Conservation (phyloP, 2,329 filamentous ascomycete genomes). For the Venturia pyrina region DNA sequence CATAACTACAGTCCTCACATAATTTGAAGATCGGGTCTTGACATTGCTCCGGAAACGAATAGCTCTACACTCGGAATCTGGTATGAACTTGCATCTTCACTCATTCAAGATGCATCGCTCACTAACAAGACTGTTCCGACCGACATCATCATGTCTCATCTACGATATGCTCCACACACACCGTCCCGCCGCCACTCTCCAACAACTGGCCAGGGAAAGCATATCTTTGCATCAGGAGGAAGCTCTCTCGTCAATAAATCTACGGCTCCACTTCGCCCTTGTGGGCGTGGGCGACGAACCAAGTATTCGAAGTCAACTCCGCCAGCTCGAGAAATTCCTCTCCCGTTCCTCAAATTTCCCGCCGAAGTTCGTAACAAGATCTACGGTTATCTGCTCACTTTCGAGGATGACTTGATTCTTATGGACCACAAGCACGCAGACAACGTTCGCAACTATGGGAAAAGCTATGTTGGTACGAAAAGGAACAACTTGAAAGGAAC, state of each 20-base stretch:
- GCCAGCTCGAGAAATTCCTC: not conserved
- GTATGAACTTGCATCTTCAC: not conserved
- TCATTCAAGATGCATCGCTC: not conserved
- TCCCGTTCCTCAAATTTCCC: conserved; percentile 15
- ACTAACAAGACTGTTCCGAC: not conserved
- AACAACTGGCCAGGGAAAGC: not conserved
- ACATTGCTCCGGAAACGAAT: not conserved
- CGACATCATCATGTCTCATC: not conserved
- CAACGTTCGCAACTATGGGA: not conserved
- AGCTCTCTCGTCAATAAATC: not conserved
- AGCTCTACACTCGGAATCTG: not conserved
- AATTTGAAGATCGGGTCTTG: not conserved
- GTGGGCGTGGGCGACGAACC: not conserved
- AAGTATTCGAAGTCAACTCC: not conserved
- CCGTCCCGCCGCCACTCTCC: not conserved
- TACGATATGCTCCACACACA: not conserved
- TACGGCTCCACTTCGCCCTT: not conserved
- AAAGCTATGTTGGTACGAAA: not conserved
- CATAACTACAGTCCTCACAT: not conserved
- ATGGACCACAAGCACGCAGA: not conserved
- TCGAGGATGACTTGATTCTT: not conserved
- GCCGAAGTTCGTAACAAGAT: conserved; percentile 4
- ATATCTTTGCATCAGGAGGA: not conserved
- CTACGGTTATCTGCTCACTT: not conserved
- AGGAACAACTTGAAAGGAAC: not conserved